Evolutionary conservation across 1,284 basidiomycete species (phyloP).

Genomic region (Sanghuangporus sanghuang): DNA sequence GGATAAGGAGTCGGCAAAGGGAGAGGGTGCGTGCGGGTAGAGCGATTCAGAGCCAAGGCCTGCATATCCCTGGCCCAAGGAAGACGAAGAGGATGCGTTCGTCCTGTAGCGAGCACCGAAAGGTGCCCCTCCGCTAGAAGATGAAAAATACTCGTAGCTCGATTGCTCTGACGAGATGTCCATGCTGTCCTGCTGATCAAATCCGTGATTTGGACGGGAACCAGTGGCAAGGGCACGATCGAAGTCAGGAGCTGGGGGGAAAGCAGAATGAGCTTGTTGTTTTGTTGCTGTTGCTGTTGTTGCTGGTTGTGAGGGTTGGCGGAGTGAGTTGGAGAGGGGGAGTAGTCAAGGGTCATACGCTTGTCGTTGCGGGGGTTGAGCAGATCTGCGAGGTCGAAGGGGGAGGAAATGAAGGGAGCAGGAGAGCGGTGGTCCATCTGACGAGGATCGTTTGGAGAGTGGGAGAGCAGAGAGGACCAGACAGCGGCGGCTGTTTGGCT

Average conservation of each 20-base stretch:
- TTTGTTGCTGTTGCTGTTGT: conserved; percentile 1
- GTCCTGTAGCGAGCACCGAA: conserved; percentile 59
- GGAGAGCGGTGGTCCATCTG: conserved; percentile 22
- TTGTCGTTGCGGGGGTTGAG: conserved; percentile 44
- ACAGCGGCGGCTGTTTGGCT: conserved; percentile 17
- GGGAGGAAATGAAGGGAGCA: conserved; percentile 26
- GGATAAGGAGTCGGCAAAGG: conserved; percentile 53
- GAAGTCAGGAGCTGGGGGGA: conserved; percentile 10
- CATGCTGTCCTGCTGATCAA: conserved; percentile 38
- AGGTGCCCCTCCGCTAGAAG: conserved; percentile 33
- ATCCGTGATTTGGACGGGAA: conserved; percentile 27
- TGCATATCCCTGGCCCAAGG: conserved; percentile 46
- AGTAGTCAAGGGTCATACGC: conserved; percentile 53
- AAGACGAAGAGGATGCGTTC: conserved; percentile 63
- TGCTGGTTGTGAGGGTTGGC: conserved; percentile 39
- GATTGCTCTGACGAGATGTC: conserved; percentile 42
- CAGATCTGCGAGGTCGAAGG: conserved; percentile 34
- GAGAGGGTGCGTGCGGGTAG: conserved; percentile 48
- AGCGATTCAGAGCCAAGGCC: conserved; percentile 46
- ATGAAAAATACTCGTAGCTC: conserved; percentile 58
- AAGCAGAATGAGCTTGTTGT: conserved; percentile 13
- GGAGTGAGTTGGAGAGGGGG: conserved; percentile 23
- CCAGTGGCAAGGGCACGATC: conserved; percentile 34
- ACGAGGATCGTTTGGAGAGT: conserved; percentile 9
- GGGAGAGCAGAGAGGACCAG: conserved; percentile 13